Conservation (phyloP, 352 stramenopile genomes). For the Pythium brachiatum region DNA sequence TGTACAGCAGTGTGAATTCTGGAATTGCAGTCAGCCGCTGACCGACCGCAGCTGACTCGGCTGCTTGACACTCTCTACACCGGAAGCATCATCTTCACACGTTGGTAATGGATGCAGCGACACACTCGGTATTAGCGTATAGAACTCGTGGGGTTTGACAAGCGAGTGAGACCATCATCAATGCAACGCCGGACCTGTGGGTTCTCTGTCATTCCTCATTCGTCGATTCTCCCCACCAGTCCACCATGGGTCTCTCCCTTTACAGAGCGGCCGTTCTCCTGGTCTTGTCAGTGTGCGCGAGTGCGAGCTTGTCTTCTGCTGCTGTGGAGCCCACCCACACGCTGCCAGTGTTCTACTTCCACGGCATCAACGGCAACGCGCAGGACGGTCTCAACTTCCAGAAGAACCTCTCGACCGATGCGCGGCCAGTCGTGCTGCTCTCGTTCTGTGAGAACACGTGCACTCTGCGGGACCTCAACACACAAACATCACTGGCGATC, state of each 20-base stretch:
- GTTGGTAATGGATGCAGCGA: neutral
- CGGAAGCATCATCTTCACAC: no score
- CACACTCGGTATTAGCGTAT: neutral
- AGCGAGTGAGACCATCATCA: no score
- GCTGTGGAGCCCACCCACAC: constrained; percentile 2
- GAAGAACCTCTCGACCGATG: constrained; percentile 35
- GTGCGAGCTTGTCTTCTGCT: no score
- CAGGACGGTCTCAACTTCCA: constrained; percentile 30
- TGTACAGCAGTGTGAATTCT: no score
- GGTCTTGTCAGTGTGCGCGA: neutral
- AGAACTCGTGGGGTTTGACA: no score
- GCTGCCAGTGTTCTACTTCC: constrained; percentile 51
- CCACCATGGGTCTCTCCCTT: neutral
- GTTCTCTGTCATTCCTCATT: neutral
- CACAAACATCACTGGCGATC: constrained; percentile 39
- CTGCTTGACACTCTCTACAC: no score
- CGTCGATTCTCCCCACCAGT: neutral
- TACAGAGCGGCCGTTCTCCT: neutral
- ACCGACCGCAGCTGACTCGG: no score
- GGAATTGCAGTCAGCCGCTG: no score
- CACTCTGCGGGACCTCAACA: constrained; percentile 29
- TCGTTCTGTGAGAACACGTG: constrained; percentile 36
- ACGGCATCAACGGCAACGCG: constrained; percentile 36
- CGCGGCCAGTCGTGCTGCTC: constrained; percentile 35
- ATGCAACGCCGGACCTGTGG: no score